Percentiles rank a stretch among this genome's conserved stretches.
These are phyloP conservation scores for Marasmius tenuissimus DNA, from an alignment of 1,284 basidiomycete genomes.

Conservation along the genomic window DNA sequence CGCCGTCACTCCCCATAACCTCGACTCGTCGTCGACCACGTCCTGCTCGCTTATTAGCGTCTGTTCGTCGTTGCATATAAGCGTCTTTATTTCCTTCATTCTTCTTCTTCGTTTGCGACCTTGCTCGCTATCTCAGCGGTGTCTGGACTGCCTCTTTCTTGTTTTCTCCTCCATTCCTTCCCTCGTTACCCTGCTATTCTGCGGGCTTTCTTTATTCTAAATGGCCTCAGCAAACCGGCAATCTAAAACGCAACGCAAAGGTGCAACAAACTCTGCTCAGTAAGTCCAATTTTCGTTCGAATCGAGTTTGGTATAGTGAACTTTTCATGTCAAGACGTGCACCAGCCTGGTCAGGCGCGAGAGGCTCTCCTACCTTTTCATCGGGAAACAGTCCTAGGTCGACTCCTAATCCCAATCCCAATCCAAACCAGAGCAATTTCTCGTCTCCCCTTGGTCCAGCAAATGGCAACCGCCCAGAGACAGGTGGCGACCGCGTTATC, in stretches of 20 bases:
- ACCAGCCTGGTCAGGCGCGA: slow-evolving; percentile 60
- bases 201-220: slow-evolving; percentile 27
- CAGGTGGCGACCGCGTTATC: slow-evolving; percentile 54
- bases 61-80: slow-evolving; percentile 1
- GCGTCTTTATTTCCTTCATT: slow-evolving; percentile 17
- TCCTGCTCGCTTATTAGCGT: slow-evolving; percentile 6
- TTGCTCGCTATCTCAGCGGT: slow-evolving; percentile 31
- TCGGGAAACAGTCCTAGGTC: slow-evolving; percentile 49
- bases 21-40: slow-evolving; percentile 13
- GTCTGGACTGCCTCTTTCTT: slow-evolving; percentile 36
- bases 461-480: slow-evolving; percentile 48
- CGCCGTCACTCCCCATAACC: slow-evolving; percentile 4
- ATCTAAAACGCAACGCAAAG: slow-evolving; percentile 58
- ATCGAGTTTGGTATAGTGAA: background rate
- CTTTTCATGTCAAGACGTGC: slow-evolving; percentile 42
- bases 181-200: slow-evolving; percentile 19
- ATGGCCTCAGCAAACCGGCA: slow-evolving; percentile 67
- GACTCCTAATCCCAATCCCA: slow-evolving; percentile 42
- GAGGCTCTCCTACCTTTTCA: slow-evolving; percentile 67
- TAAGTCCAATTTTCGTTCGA: slow-evolving; percentile 32
- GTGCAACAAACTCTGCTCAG: slow-evolving; percentile 56
- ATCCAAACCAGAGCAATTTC: slow-evolving; percentile 32
- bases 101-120: slow-evolving; percentile 20
- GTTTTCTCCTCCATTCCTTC: background rate
- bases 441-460: slow-evolving; percentile 53